A percentile compares a stretch with the other conserved stretches of the same genome.
Conservation (phyloP, 306 rosid species). For the Boehmeria nivea region DNA sequence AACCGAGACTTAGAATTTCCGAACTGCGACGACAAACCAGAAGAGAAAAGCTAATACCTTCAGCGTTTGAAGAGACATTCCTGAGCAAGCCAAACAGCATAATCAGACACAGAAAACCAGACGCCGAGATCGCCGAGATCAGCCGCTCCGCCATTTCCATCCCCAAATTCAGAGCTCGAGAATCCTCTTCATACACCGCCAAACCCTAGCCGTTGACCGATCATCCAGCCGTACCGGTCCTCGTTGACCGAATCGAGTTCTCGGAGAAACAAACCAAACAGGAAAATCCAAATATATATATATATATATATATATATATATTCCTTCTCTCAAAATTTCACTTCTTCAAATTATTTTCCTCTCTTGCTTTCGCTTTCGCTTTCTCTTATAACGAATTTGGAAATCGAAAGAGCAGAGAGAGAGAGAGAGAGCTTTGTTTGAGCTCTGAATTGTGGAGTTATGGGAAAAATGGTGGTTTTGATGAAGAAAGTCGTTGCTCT, state of each 20-base stretch:
- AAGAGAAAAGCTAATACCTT: slow-evolving; percentile 39
- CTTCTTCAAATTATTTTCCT: not conserved
- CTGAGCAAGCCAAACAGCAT: slow-evolving; percentile 43
- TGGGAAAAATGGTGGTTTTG: not conserved
- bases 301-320: too few relatives aligned
- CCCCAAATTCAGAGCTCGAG: slow-evolving; percentile 10
- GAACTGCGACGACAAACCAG: not conserved
- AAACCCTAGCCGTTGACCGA: slow-evolving; percentile 8
- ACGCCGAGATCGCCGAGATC: slow-evolving; percentile 29
- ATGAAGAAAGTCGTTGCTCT: slow-evolving; percentile 13
- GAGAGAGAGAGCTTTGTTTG: not conserved
- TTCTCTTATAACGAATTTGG: not conserved
- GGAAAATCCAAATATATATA: not conserved
- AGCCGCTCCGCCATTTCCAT: slow-evolving; percentile 30
- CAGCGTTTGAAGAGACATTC: slow-evolving; percentile 50
- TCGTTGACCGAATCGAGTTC: slow-evolving; percentile 21
- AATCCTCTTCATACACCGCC: slow-evolving; percentile 8
- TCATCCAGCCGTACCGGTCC: slow-evolving; percentile 2
- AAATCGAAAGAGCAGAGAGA: not conserved
- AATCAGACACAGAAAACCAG: slow-evolving; percentile 42
- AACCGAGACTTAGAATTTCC: not conserved
- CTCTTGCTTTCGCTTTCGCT: not conserved
- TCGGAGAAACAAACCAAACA: not conserved
- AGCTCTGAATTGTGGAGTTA: not conserved
- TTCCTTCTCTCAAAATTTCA: too few relatives aligned